Evolutionary conservation across 2,329 filamentous ascomycete species (phyloP).

Genomic region (Diatrype stigma): DNA sequence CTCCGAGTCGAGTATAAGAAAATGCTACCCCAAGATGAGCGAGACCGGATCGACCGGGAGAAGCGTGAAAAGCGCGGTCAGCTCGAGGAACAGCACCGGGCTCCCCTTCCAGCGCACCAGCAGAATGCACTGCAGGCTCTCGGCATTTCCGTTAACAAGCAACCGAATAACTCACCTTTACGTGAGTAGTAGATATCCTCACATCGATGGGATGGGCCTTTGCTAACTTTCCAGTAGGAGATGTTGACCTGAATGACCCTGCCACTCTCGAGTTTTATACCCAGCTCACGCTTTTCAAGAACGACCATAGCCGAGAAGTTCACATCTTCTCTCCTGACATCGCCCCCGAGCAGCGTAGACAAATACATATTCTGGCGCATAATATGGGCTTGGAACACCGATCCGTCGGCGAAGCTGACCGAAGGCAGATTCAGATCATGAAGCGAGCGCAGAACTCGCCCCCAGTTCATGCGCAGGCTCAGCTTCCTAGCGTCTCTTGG

Average conservation of each 20-base stretch:
- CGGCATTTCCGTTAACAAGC: conserved; percentile 60
- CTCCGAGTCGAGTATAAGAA: conserved; percentile 98
- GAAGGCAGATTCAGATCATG: conserved; percentile 86
- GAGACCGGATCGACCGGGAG: conserved; percentile 93
- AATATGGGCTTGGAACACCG: conserved; percentile 90
- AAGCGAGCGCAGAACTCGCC: conserved; percentile 57
- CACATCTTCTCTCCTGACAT: conserved; percentile 80
- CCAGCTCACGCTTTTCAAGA: conserved; percentile 83
- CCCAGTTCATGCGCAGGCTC: conserved; percentile 52
- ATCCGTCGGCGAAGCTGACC: conserved; percentile 82
- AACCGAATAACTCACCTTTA: conserved; percentile 46
- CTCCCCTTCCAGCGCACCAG: conserved; percentile 67
- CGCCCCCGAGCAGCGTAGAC: conserved; percentile 78
- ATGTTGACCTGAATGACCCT: conserved; percentile 89
- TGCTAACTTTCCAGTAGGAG: conserved; percentile 35
- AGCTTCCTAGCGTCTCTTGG: conserved; percentile 57
- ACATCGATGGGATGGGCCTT: neutral
- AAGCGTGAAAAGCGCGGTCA: conserved; percentile 95
- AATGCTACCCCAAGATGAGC: conserved; percentile 92
- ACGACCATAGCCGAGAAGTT: conserved; percentile 71
- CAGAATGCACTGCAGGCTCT: conserved; percentile 85
- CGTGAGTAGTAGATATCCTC: conserved; percentile 32
- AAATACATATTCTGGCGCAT: conserved; percentile 90
- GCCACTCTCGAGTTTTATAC: conserved; percentile 85
- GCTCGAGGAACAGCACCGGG: conserved; percentile 90